A percentile compares a stretch with the other conserved stretches of the same genome.
phyloP scores from a whole-genome alignment of 129 eudicot species.

The Ambrosia artemisiifolia region DNA sequence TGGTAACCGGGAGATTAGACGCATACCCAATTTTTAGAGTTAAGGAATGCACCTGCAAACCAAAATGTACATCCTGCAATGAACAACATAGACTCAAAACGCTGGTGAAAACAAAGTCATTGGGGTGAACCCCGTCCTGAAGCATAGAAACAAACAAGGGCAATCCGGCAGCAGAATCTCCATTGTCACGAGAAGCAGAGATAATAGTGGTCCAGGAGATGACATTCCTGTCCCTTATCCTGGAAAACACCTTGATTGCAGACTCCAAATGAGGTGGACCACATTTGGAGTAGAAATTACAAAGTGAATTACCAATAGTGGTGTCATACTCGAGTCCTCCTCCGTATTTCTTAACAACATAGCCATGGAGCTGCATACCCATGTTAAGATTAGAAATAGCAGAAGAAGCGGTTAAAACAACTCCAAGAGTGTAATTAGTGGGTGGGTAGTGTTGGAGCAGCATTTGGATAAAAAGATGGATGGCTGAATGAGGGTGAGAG shows the following conservation, averaged over 20 bases:
- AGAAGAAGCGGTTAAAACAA: slow-evolving; percentile 58
- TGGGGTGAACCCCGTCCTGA: slow-evolving; percentile 54
- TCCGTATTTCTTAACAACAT: slow-evolving; percentile 55
- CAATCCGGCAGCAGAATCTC: slow-evolving; percentile 60
- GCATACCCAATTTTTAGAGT: slow-evolving; percentile 57
- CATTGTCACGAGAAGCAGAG: slow-evolving; percentile 76
- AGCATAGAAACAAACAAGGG: slow-evolving; percentile 58
- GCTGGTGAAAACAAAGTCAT: slow-evolving; percentile 65
- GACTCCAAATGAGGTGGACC: slow-evolving; percentile 41
- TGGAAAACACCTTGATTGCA: slow-evolving; percentile 49
- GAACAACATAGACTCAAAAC: slow-evolving; percentile 69
- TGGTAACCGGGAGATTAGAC: slow-evolving; percentile 42
- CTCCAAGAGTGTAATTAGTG: no score
- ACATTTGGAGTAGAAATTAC: slow-evolving; percentile 67
- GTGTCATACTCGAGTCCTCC: slow-evolving; percentile 53
- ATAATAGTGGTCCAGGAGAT: slow-evolving; percentile 83
- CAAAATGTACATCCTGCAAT: slow-evolving; percentile 60
- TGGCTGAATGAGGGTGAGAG: no score
- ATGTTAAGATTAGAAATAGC: slow-evolving; percentile 35
- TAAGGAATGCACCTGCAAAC: slow-evolving; percentile 69
- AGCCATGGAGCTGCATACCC: slow-evolving; percentile 71
- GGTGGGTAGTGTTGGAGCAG: no score
- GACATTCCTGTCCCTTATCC: slow-evolving; percentile 63
- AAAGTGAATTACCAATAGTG: slow-evolving; percentile 66
- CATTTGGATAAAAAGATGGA: no score